Evolutionary conservation across 495 filamentous ascomycete species (phyloP).

Genomic region (Aspergillus ellipticus): DNA sequence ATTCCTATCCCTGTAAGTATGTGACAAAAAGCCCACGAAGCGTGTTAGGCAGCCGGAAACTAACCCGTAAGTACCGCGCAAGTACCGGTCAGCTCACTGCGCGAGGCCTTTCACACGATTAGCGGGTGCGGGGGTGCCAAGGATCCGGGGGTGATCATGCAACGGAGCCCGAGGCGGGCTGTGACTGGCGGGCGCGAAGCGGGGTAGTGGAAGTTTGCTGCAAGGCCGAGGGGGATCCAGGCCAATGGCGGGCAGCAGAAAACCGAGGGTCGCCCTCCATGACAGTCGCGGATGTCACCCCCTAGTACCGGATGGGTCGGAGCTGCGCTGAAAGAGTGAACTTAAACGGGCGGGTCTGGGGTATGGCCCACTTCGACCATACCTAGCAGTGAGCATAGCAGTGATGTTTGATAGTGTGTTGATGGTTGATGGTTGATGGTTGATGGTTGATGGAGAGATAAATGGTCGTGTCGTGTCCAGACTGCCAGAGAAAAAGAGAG

Average conservation of each 20-base stretch:
- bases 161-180: background rate
- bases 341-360: background rate
- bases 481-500: background rate
- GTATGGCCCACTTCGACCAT: slow-evolving; percentile 3
- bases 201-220: slow-evolving; percentile 9
- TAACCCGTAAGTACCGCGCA: background rate
- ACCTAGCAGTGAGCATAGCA: too few species aligned
- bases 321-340: background rate
- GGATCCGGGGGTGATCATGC: slow-evolving; percentile 15
- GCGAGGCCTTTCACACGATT: background rate
- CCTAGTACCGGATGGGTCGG: background rate
- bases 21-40: background rate
- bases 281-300: background rate
- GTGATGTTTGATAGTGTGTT: too few species aligned
- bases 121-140: slow-evolving; percentile 11
- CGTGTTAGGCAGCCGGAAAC: background rate
- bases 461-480: background rate
- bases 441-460: background rate
- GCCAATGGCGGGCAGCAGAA: background rate
- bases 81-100: background rate
- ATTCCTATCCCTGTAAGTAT: background rate
- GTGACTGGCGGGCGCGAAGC: slow-evolving; percentile 3
- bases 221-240: background rate
- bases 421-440: too few species aligned
- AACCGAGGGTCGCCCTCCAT: background rate